Conservation (phyloP, 768 basidiomycete species). For the Pleurotus salmoneostramineus region DNA sequence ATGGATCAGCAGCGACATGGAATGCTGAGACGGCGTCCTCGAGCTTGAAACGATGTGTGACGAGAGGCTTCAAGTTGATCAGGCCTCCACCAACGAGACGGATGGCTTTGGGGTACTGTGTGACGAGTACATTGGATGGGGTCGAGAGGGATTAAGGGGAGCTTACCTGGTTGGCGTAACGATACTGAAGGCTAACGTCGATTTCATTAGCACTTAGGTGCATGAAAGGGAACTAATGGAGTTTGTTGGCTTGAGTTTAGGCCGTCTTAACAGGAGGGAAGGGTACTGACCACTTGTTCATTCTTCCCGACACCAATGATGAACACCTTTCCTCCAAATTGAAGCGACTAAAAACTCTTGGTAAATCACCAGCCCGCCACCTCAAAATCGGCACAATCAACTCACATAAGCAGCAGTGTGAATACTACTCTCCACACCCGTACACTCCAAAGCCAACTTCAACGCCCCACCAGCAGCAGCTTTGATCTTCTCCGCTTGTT, state of each 20-base stretch:
- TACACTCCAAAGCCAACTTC: slow-evolving; percentile 58
- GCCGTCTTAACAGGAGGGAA: not conserved
- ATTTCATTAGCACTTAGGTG: slow-evolving; percentile 69
- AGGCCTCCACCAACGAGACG: slow-evolving; percentile 74
- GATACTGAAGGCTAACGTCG: slow-evolving; percentile 65
- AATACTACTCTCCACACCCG: slow-evolving; percentile 60
- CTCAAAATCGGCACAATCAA: not conserved
- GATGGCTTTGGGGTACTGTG: slow-evolving; percentile 80
- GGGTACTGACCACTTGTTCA: slow-evolving; percentile 45
- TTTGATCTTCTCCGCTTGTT: slow-evolving; percentile 51
- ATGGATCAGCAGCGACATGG: slow-evolving; percentile 65
- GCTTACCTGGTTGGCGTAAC: slow-evolving; percentile 59
- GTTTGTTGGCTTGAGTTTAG: not conserved
- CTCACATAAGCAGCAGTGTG: slow-evolving; percentile 55
- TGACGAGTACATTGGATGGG: not conserved
- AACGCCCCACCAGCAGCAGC: slow-evolving; percentile 43
- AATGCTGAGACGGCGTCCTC: slow-evolving; percentile 78
- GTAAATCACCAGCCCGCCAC: not conserved
- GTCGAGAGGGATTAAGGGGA: not conserved
- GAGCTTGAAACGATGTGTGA: slow-evolving; percentile 72
- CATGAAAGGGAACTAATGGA: slow-evolving; percentile 63
- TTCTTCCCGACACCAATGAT: slow-evolving; percentile 68
- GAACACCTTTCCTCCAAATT: slow-evolving; percentile 66
- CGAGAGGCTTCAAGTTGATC: slow-evolving; percentile 70
- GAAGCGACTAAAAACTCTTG: slow-evolving; percentile 39